phyloP scores from a whole-genome alignment of 2,329 filamentous ascomycete genomes.

The Trichoderma breve region DNA sequence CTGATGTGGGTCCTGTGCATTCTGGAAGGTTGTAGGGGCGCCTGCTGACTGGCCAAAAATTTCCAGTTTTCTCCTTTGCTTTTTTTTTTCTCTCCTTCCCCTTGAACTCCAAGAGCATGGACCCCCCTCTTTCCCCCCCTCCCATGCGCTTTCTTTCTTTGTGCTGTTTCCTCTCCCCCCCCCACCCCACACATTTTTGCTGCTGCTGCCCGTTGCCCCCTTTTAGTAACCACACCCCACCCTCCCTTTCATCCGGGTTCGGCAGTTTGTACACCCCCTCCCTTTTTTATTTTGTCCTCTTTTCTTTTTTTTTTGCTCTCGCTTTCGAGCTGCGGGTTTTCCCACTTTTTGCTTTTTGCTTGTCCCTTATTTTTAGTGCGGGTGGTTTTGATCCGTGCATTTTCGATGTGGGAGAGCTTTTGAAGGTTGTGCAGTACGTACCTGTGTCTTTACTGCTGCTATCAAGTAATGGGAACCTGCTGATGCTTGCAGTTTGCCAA shows the following conservation, averaged over 20 bases:
- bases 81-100: not conserved
- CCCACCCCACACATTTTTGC: not conserved
- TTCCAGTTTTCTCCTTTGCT: not conserved
- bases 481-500: not conserved
- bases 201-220: conserved; percentile 2
- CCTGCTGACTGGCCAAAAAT: conserved; percentile 24
- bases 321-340: not conserved
- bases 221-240: not conserved
- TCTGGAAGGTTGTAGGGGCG: conserved; percentile 19
- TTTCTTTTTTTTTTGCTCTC: not conserved
- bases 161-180: not conserved
- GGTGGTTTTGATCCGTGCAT: not conserved
- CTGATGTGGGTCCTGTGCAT: conserved; percentile 25
- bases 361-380: not conserved
- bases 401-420: not conserved
- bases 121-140: not conserved
- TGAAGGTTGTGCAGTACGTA: not conserved
- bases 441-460: not conserved
- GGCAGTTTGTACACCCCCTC: not conserved
- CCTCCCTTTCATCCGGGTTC: not conserved
- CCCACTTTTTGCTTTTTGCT: not conserved
- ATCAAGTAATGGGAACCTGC: too few relatives aligned
- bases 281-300: not conserved
- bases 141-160: not conserved
- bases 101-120: conserved; percentile 1